Evolutionary conservation across 1,284 basidiomycete species (phyloP).

Genomic region (Fomitopsis palustris): DNA sequence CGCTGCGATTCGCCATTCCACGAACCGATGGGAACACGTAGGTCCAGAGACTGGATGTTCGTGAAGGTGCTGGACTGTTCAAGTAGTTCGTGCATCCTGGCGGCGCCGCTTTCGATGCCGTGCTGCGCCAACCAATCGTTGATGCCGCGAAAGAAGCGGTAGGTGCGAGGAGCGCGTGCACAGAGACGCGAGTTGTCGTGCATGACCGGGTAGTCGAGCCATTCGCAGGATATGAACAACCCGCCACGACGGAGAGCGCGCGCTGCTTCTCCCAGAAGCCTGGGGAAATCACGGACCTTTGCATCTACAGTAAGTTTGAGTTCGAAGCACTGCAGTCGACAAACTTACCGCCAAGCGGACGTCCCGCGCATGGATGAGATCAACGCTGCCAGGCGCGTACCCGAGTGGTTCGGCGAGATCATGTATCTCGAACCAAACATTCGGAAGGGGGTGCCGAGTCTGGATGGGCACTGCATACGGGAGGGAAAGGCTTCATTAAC

Average conservation of each 20-base stretch:
- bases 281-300: conserved; percentile 48
- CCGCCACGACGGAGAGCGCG: conserved; percentile 63
- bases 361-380: conserved; percentile 60
- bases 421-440: conserved; percentile 61
- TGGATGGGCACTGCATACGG: conserved; percentile 56
- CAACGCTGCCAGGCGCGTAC: conserved; percentile 48
- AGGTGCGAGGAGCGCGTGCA: conserved; percentile 15
- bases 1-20: not conserved
- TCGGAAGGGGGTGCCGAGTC: conserved; percentile 52
- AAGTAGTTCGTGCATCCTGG: conserved; percentile 34
- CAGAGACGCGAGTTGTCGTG: conserved; percentile 28
- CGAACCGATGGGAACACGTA: not conserved
- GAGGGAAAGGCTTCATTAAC: not conserved
- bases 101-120: conserved; percentile 35
- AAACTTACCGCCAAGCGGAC: conserved; percentile 54
- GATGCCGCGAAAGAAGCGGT: conserved; percentile 41
- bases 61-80: conserved; percentile 34
- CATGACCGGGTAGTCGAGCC: conserved; percentile 42
- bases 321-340: not conserved
- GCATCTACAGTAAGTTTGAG: conserved; percentile 4
- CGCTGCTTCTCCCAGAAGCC: conserved; percentile 49
- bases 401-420: conserved; percentile 50
- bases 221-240: conserved; percentile 63
- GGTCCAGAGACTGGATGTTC: not conserved
- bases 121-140: conserved; percentile 33